A percentile compares a stretch with the other conserved stretches of the same genome.
Conservation (phyloP, 2,329 filamentous ascomycete species). For the Colletotrichum acutatum region DNA sequence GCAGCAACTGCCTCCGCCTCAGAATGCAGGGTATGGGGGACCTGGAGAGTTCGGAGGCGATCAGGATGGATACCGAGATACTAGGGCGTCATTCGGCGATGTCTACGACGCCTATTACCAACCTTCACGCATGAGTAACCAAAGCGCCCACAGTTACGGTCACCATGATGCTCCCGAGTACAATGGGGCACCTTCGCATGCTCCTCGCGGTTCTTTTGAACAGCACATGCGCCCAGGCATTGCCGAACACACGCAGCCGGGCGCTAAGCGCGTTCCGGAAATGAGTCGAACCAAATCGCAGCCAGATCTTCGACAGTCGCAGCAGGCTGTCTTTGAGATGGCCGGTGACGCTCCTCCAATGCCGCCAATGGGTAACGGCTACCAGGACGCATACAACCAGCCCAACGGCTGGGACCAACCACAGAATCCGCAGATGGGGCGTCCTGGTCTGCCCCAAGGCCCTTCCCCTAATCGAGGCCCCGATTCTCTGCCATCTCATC, state of each 20-base stretch:
- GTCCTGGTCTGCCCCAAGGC: constrained; percentile 42
- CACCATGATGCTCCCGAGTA: constrained; percentile 53
- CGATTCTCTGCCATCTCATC: constrained; percentile 68
- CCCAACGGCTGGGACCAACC: constrained; percentile 35
- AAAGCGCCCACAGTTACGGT: constrained; percentile 37
- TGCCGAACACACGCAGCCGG: constrained; percentile 57
- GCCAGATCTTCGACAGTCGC: constrained; percentile 71
- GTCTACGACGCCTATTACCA: constrained; percentile 42
- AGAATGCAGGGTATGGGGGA: constrained; percentile 38
- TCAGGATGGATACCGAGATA: constrained; percentile 45
- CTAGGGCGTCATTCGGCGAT: constrained; percentile 39
- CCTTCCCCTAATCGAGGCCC: constrained; percentile 48
- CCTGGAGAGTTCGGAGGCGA: constrained; percentile 44
- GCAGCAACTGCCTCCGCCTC: constrained; percentile 41
- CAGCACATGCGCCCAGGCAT: constrained; percentile 54
- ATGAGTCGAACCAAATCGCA: constrained; percentile 74
- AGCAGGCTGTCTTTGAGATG: constrained; percentile 80
- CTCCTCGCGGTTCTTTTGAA: constrained; percentile 57
- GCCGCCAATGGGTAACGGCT: constrained; percentile 54
- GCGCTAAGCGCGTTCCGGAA: constrained; percentile 62
- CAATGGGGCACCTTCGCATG: constrained; percentile 44
- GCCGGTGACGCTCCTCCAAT: constrained; percentile 69
- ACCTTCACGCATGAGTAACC: constrained; percentile 40
- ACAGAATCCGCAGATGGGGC: constrained; percentile 26
- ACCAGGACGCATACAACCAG: constrained; percentile 33